These are phyloP conservation scores for Arabidopsis hybrid DNA, from an alignment of 441 rosid genomes.

Conservation along the genomic window DNA sequence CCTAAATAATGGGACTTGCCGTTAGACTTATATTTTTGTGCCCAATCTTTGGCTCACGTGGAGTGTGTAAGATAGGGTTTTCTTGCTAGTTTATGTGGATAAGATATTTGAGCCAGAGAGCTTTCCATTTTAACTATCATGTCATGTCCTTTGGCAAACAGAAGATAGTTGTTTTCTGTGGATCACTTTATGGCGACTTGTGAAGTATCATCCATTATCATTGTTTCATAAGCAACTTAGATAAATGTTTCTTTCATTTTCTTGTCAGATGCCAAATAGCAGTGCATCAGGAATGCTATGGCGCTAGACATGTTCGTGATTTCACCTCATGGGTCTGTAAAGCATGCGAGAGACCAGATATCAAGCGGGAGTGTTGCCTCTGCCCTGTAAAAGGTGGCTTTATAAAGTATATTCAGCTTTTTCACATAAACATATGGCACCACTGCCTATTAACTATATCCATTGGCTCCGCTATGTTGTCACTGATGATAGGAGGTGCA, in stretches of 20 bases:
- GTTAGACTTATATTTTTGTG: slow-evolving; percentile 3
- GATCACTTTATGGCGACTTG: neutral
- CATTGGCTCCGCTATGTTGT: slow-evolving; percentile 1
- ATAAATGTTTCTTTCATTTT: slow-evolving; percentile 21
- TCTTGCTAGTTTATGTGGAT: slow-evolving; percentile 11
- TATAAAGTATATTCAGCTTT: slow-evolving; percentile 13
- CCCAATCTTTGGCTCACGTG: slow-evolving; percentile 10
- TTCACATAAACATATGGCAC: slow-evolving; percentile 21
- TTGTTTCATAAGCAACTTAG: slow-evolving; percentile 15
- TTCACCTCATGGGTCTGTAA: slow-evolving; percentile 99
- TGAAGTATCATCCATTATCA: slow-evolving; percentile 12
- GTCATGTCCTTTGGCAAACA: slow-evolving; percentile 2
- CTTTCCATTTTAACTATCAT: slow-evolving; percentile 1
- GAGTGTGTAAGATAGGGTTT: neutral
- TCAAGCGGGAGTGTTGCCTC: slow-evolving; percentile 94
- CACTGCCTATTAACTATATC: neutral
- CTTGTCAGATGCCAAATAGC: slow-evolving; percentile 93
- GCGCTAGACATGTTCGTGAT: slow-evolving; percentile 88
- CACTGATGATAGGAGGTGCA: slow-evolving; percentile 78
- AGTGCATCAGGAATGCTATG: slow-evolving; percentile 99
- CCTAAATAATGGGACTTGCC: neutral
- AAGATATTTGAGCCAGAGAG: slow-evolving; percentile 9
- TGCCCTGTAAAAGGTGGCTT: slow-evolving; percentile 93
- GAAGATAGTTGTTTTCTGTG: slow-evolving; percentile 7
- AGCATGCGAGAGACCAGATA: slow-evolving; percentile 89